Conservation (phyloP, 2,329 filamentous ascomycete species). For the Berkeleyomyces basicola region DNA sequence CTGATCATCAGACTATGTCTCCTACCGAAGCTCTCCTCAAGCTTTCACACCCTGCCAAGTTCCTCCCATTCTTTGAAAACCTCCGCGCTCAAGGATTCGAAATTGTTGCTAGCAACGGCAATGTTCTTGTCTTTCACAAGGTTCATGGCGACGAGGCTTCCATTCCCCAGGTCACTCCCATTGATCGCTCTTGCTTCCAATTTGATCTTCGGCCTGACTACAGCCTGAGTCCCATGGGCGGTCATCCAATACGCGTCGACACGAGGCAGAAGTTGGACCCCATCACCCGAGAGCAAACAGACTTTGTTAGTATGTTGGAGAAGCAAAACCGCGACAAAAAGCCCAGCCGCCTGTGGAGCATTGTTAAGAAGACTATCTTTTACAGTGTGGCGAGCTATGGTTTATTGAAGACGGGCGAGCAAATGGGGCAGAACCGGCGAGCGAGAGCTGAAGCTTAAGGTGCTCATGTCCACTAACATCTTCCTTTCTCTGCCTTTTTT, state of each 20-base stretch:
- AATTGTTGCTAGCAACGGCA: conserved; percentile 43
- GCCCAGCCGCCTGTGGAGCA: neutral
- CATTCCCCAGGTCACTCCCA: neutral
- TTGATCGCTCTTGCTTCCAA: neutral
- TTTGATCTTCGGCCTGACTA: conserved; percentile 6
- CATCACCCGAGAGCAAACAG: neutral
- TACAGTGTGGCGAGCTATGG: conserved; percentile 1
- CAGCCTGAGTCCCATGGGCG: neutral
- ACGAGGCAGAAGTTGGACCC: neutral
- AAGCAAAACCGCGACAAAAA: conserved; percentile 1
- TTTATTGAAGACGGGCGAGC: conserved; percentile 1
- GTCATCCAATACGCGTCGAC: conserved; percentile 9
- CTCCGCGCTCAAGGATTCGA: conserved; percentile 48
- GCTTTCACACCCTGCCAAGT: conserved; percentile 46
- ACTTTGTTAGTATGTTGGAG: neutral
- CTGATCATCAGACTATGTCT: conserved; percentile 22
- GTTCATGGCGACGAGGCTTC: conserved; percentile 24
- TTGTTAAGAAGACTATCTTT: conserved; percentile 15
- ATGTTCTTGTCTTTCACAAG: conserved; percentile 52
- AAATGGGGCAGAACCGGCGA: neutral
- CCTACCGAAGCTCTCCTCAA: conserved; percentile 43
- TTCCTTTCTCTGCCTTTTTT: conserved; percentile 21
- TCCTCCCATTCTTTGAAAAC: conserved; percentile 44
- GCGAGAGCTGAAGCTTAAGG: conserved; percentile 27
- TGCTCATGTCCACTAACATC: conserved; percentile 17